Evolutionary conservation across 2,329 filamentous ascomycete species (phyloP), one percentile per base, ranked within the genome.

Genomic region (Ambrosiella beaveri): DNA sequence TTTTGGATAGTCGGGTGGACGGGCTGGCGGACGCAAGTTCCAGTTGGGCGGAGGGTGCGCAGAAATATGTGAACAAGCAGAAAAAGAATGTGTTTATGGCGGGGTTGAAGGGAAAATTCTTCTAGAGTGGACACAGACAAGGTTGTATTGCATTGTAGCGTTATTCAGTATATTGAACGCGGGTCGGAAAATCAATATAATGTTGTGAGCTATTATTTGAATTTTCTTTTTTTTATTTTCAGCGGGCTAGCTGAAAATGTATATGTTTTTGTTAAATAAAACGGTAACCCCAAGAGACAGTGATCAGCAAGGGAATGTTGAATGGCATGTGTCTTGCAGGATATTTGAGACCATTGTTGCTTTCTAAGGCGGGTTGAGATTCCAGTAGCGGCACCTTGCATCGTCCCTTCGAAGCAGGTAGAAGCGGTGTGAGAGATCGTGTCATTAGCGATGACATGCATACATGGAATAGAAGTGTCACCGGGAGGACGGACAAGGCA

Each of bases 1-100:
- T 94, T 4, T 84, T 91, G 70, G 85, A 84, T 1, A 91, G 97
- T 65, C 83, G 75, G 53, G 89, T 97, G 81, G 85, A 95, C 62
- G 82, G 80, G 62, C 71, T 96, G 61, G 84, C 91, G 65, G 79
- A 88, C 65, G 84, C 84, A 64, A 95, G 87, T 66, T 81, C 81
- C 58, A 85, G 82, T 15, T 97, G 88, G 82, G 85, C 88, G 12
- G 81, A 89, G 38, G 90, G 95, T 67, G 89, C 95, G 56, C 85
- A 80, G 65, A 96, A 95, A 68, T 96, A 80, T 68, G 84, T 95
- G 3, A 78, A 76, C 59, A 84, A 84, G 71, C 91, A 97, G 74
- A 97, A 97, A 78, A 80, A 82, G 67, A 90, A 87, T 62, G 74
- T 93, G 63, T 74, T 95, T 12, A 71, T 94, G 64, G 88, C 89